Base-by-base conservation (phyloP, 75 land plant genomes). In the Cunninghamia lanceolata region DNA sequence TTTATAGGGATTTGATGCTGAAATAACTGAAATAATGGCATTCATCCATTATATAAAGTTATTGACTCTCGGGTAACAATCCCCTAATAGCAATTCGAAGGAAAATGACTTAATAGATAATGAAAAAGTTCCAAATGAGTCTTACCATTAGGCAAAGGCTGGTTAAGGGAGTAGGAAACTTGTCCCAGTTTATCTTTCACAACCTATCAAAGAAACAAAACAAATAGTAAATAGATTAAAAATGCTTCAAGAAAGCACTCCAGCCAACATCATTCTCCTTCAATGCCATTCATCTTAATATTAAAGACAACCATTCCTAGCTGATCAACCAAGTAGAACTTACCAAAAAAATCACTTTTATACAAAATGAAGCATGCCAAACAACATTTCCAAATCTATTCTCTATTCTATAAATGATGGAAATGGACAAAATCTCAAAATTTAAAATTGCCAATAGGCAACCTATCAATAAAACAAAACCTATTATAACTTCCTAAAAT, bases 111-210 rank as follows among this genome's bases (percentile, higher is more conserved):
- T 10, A 38, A 8, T 16, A 9, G 1, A 36, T 76, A 38, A 39
- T 38, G 21, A 39, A 76, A 76, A 19, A 38, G 79, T 19, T 28
- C 28, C 21, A 43, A 81, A 17, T 7, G 13, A 39, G 35, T 28
- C 84, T 46, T 92, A 96, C 99, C 89, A 85, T 70, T 92, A 0
- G 94, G 86, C 75, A 89, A 30, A 85, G 91, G 68, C 82, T 92
- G 96, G 66, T 92, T 91, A 77, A 88, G 85, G 8, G 97, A 94
- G 17, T 93, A 96, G 82, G 96, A 95, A 59, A 94, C 97, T 88
- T 94, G 95, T 25, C 46, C 85, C 76, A 97, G 89, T 82, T 95
- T 94, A 1, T 94, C 99, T 89, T 91, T 95, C 85, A 95, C 85
- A 87, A 54, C 81, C 99, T 97, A 91, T 25, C 59, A 43, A 40